These are phyloP conservation scores for Climacium dendroides DNA, from an alignment of 225 moss, liverwort and hornwort species.

Conservation along the genomic window DNA sequence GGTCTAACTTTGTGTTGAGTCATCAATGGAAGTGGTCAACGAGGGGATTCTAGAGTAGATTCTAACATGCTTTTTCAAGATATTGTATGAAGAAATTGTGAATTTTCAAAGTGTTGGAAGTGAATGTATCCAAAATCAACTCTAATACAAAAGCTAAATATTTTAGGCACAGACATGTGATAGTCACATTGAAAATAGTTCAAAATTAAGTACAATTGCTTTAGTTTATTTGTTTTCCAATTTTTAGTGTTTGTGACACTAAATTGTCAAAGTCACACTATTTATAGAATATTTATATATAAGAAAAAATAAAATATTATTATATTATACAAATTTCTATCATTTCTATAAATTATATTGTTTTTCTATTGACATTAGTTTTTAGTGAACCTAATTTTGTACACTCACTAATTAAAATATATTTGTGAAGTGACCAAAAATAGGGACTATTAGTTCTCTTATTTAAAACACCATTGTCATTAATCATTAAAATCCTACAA, in stretches of 20 bases:
- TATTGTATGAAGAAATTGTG: accelerated
- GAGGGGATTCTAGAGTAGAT: not conserved
- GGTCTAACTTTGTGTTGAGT: not conserved
- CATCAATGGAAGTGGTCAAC: no score
- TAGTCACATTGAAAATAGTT: not conserved
- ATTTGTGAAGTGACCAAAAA: not conserved
- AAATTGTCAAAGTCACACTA: not conserved
- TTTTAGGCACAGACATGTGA: not conserved
- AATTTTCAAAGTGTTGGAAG: not conserved
- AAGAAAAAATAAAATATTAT: not conserved
- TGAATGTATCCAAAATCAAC: not conserved
- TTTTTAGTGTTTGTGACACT: not conserved
- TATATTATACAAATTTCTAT: not conserved
- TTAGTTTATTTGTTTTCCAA: not conserved
- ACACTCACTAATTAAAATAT: not conserved
- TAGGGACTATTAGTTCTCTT: not conserved
- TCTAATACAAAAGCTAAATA: not conserved
- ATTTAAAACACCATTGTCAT: not conserved
- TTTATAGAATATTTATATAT: not conserved
- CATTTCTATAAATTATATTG: not conserved
- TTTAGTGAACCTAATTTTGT: not conserved
- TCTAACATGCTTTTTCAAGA: not conserved
- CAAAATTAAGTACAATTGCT: not conserved
- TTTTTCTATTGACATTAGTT: no score
- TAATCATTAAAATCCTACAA: not conserved